Evolutionary conservation across 2,329 filamentous ascomycete genomes (phyloP).

Genomic region (Alternaria arborescens): DNA sequence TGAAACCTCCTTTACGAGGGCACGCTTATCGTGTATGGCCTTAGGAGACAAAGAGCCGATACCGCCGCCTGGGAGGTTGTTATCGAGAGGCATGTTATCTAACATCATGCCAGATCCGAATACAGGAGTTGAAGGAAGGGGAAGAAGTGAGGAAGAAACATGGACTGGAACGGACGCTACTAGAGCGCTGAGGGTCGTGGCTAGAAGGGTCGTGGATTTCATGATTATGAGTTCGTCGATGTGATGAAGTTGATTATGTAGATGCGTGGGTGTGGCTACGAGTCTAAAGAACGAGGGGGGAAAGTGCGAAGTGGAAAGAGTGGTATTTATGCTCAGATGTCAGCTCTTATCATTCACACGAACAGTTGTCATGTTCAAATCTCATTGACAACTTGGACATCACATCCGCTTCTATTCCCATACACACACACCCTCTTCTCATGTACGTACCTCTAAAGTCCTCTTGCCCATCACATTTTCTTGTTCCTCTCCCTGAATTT

Average conservation of each 20-base stretch:
- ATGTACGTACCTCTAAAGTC: neutral
- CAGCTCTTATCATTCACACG: neutral
- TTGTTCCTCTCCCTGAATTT: slow-evolving; percentile 23
- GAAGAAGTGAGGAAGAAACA: neutral
- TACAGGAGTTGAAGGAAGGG: neutral
- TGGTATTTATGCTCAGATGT: neutral
- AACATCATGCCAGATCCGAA: neutral
- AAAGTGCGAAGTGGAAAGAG: neutral
- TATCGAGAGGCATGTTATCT: neutral
- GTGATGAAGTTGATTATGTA: neutral
- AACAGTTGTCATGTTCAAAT: neutral
- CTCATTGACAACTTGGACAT: neutral
- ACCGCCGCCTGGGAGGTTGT: neutral
- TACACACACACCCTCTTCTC: neutral
- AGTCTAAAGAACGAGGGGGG: neutral
- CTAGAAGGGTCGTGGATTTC: neutral
- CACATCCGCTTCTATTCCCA: neutral
- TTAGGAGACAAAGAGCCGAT: neutral
- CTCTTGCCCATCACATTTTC: neutral
- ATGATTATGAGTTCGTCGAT: neutral
- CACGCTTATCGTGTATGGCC: neutral
- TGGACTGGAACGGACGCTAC: neutral
- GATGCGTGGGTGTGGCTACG: neutral
- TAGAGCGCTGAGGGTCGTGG: neutral
- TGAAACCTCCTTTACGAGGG: neutral